Base-by-base conservation (phyloP, 2,329 filamentous ascomycete genomes). In the Sordariomycetes sp. region DNA sequence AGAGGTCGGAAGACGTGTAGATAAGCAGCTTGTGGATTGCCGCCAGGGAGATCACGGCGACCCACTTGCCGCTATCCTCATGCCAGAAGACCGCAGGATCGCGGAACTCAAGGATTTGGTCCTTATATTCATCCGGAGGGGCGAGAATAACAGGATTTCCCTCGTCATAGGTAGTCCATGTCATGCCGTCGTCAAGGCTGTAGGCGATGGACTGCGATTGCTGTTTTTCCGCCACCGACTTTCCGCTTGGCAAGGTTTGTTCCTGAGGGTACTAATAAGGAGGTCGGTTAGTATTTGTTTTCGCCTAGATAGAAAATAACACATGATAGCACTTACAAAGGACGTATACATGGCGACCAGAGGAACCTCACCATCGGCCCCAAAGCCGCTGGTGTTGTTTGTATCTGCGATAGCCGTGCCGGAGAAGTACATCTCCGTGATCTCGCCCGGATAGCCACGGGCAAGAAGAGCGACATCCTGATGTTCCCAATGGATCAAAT, bases 41-140 rank as follows among this genome's bases (percentile, higher is more conserved):
- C 20, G 57, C 53, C 4, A 55, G 34, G n/a, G 57, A 55, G 39
- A 58, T 22, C 15, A 55, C 39, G 4, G 42, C 20, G 25, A 58
- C 25, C 57, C 57, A 58, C 28, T 58, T 52, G 28, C 25, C 35
- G 45, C 45, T 50, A 50, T 20, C 5, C 2, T 35, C 57, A 35
- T 58, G 42, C 57, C 57, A 58, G 52, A 58, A 55, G 34, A 58
- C 57, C 6, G 13, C 25, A 15, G 57, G 57, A 22, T 58, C 57
- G 13, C 57, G 57, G 35, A 58, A 58, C 32, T 58, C 45, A 2
- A 50, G n/a, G n/a, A 50, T 24, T 20, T 50, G 45, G 45, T 50
- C 45, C 7, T 20, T 10, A 24, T 50, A 50, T 8, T 50, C 25
- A 2, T 7, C 35, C 13, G 57, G 53, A 25, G 52, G 52, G 8